Evolutionary conservation across 169 alveolate genomes (phyloP), one percentile per base, ranked within the genome.

Genomic region (Eimeria acervulina): DNA sequence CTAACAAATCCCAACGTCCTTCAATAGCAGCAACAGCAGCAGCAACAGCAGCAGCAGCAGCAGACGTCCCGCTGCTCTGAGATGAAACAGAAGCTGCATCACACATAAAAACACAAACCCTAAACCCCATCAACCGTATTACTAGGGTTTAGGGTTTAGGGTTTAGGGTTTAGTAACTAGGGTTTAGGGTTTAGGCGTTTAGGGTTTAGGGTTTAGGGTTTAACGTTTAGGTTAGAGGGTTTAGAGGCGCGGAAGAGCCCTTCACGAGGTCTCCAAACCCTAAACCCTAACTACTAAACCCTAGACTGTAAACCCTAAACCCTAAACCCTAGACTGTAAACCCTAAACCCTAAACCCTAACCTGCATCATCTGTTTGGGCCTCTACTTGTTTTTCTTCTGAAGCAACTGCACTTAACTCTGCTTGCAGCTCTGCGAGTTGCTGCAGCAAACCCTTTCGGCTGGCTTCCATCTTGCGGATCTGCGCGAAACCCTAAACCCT

Each of bases 401-500:
- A 44, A 44, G 97, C 59, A 97, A 96, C 89, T 93, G 91, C 38
- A 85, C 97, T 59, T 97, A 97, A 23, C 91, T 93, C 36, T 89
- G 13, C 94, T 13, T 15, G n/a, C 94, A 95, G 81, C 97, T 8
- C 47, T 95, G 87, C 68, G 81, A n/a, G 97, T 96, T 13, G 72
- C 95, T 38, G 89, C 72, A 85, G 68, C 97, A 97, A 72, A 97
- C 94, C 90, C 88, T 97, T 42, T 95, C 98, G 96, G 52, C 55
- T 47, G 5, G 12, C 12, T 12, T 47, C 55, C 12, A 12, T 47
- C 55, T 47, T 47, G 12, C 55, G 55, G 12, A 47, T 47, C 55
- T 47, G 98, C 90, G 0, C 97, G 94, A 80, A 96, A 97, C 66
- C 96, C 96, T 51, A 90, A 97, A 42, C 98, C 98, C 28, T 95